Evolutionary conservation across 1,284 basidiomycete species (phyloP), one percentile per base, ranked within the genome.

Genomic region (Dichomitus squalens): DNA sequence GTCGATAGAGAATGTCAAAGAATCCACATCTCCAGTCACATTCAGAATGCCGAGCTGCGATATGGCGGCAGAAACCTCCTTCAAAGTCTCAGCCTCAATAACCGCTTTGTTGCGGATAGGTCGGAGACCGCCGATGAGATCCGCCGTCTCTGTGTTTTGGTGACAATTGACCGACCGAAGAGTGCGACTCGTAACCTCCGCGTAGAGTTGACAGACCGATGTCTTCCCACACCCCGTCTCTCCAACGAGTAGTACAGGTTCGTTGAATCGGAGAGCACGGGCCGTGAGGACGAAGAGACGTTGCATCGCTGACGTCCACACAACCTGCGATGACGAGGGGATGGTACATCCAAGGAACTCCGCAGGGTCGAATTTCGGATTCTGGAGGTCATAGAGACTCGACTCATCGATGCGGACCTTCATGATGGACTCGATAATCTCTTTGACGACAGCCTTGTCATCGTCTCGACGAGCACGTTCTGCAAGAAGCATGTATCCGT

Each of bases 221-320:
- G 97, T 99, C 76, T 99, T 99, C 7, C 97, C 97, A 3, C 92
- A 92, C 25, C 97, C 97, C 0, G 97, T 99, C 75, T 99, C 96
- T 1, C 97, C 97, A 14, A 99, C 96, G n/a, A 99, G 83, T 4
- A 99, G 80, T 20, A 99, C 90, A 0, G 97, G 97, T 70, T 99
- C 97, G 68, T 98, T 90, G 75, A 92, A 94, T 33, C 85, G 85
- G 46, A 98, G 75, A 1, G 94, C 95, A 8, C 91, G 85, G 4
- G 90, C 85, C 18, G 96, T 85, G 8, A 99, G 81, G 29, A 88
- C 81, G 71, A 95, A 96, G 4, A 99, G 79, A 20, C 96, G 85
- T 66, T 90, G 90, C 93, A 98, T 97, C 0, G 96, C 93, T 29
- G 78, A 80, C 0, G 97, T 99, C 95, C 96, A 98, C 35, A 97